Evolutionary conservation across 2,329 filamentous ascomycete species (phyloP), one percentile per base, ranked within the genome.

Genomic region (Botrytis aclada): DNA sequence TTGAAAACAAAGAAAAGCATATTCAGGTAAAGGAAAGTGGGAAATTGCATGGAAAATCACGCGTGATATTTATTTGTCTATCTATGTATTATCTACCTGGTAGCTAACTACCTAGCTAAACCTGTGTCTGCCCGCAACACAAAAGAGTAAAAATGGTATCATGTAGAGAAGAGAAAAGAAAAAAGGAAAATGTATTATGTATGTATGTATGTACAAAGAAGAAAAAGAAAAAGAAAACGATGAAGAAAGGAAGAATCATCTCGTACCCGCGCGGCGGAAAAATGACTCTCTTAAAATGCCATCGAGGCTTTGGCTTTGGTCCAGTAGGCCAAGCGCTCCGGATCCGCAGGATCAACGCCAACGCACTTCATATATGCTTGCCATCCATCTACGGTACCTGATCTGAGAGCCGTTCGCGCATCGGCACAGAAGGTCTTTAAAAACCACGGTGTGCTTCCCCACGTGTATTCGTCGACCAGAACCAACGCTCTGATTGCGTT

Each of bases 381-480:
- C 83, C 85, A 91, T 0, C 87, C 88, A 0, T 79, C 81, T 77
- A 85, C 77, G 0, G 83, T 83, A 0, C 85, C 79, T 22, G 75
- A 74, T 63, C 78, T 82, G 70, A 91, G 78, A 4, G 81, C 83
- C 4, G 78, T 58, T 70, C 84, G 81, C 39, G 87, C 82, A n/a
- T 77, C 76, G 0, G 77, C 77, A 78, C 89, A 92, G 79, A 90
- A 83, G 0, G 83, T 86, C 20, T 80, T 85, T 67, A 90, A 78
- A 78, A 87, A 92, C 90, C 90, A 92, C 12, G 88, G 86, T 3
- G 85, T 89, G 22, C 84, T 86, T 0, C 83, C 89, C 78, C 90
- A 91, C 69, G 85, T 84, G 74, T 85, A 86, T 34, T 84, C 80
- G 69, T 86, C 84, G 0, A 79, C 78, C 56, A 86, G 82, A 29